Evolutionary conservation across 495 filamentous ascomycete genomes (phyloP), one percentile per base, ranked within the genome.

Genomic region (Cudoniella acicularis): DNA sequence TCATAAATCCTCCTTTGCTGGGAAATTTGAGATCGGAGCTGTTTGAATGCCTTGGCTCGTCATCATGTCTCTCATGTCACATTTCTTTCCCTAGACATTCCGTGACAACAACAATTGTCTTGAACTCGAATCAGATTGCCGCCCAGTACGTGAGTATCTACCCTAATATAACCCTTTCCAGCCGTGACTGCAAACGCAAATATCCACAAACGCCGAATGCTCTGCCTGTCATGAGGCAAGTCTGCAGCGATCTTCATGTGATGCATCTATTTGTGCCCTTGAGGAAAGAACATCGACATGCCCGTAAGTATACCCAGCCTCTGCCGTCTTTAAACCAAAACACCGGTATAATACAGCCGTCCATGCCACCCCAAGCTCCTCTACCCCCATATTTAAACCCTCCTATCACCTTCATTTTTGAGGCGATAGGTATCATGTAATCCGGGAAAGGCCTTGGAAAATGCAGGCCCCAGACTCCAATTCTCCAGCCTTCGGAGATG

Each of bases 401-500:
- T 50, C 41, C 61, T 59, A 54, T 62, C 61, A n/a, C 56, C 62
- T 9, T 64, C 65, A 23, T 8, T 51, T 48, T 67, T 67, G 26
- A 68, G 49, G 11, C 56, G 27, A 57, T 67, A 82, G 4, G 79
- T 81, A 55, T 85, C 86, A 21, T 72, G 75, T 57, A 91, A 64
- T 23, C 63, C 62, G 0, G 90, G 89, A 69, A 85, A 88, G 2
- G 80, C 74, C 56, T 78, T 73, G 22, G 78, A 77, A 67, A 93
- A 95, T 4, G 75, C 74, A 4, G 82, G 75, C 2, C 90, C 90
- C n/a, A 95, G 66, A 49, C 79, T 85, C 90, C 90, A 95, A 66
- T 92, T 92, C 56, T 75, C 75, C 51, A 90, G 51, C 53, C 85
- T 74, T 4, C 83, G 57, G 49, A 93, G 60, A 70, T 95, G 90